Conservation (phyloP, 305 asterid species). For the Ajuga reptans region DNA sequence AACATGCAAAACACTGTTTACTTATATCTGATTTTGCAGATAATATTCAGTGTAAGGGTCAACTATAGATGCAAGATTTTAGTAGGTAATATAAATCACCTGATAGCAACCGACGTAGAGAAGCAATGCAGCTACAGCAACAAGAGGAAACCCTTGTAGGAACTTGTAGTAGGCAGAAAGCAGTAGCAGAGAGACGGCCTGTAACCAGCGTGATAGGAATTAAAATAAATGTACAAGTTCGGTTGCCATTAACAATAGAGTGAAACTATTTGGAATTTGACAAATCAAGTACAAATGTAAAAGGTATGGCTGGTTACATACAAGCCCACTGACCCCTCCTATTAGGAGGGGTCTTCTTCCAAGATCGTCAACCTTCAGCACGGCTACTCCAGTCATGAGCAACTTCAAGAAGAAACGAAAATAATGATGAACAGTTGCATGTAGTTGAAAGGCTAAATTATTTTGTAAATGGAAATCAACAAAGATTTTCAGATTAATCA, state of each 20-base stretch:
- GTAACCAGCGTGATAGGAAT: conserved; percentile 21
- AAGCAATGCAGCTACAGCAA: conserved; percentile 89
- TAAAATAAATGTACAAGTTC: not conserved
- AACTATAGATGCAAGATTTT: not conserved
- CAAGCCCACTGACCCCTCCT: conserved; percentile 83
- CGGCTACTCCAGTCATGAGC: conserved; percentile 87
- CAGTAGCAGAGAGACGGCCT: conserved; percentile 83
- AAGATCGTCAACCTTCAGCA: conserved; percentile 87
- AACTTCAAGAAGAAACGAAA: conserved; percentile 40
- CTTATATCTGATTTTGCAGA: not conserved
- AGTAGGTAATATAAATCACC: conserved; percentile 33
- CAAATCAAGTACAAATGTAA: conserved; percentile 4
- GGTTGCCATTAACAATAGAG: not conserved
- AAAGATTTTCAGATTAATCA: not conserved
- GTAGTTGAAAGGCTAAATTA: not conserved
- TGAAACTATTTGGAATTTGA: not conserved
- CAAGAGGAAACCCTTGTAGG: conserved; percentile 67
- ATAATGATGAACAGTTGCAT: not conserved
- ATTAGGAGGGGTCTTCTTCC: conserved; percentile 91
- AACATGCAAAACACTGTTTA: conserved; percentile 6
- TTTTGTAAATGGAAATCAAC: not conserved
- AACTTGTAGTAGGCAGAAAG: conserved; percentile 94
- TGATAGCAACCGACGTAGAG: conserved; percentile 96
- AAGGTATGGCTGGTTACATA: conserved; percentile 33
- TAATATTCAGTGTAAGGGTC: not conserved